These are phyloP conservation scores for Populus davidiana DNA, from an alignment of 345 rosid species.

Conservation along the genomic window DNA sequence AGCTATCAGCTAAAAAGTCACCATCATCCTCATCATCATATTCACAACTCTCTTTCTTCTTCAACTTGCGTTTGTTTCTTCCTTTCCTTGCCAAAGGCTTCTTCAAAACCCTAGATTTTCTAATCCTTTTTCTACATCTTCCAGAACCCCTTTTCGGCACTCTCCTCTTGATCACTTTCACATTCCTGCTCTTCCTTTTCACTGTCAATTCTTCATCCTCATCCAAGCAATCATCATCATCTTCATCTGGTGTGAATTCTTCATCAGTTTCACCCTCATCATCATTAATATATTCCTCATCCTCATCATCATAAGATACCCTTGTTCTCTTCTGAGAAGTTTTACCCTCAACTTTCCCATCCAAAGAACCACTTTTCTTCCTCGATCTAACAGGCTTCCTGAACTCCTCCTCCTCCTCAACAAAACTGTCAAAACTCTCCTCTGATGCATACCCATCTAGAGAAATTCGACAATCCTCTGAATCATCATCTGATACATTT, in stretches of 20 bases:
- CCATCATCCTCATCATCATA: constrained; percentile 41
- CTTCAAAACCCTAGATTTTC: constrained; percentile 38
- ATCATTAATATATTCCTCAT: constrained; percentile 44
- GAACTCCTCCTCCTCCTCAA: constrained; percentile 33
- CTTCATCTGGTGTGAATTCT: constrained; percentile 18
- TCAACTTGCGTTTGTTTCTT: constrained; percentile 36
- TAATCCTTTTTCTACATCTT: constrained; percentile 39
- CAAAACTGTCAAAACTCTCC: constrained; percentile 38
- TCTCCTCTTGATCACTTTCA: constrained; percentile 35
- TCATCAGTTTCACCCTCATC: constrained; percentile 51
- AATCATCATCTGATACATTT: constrained; percentile 57
- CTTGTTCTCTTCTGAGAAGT: constrained; percentile 27
- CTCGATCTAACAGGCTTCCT: constrained; percentile 42
- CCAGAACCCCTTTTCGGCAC: constrained; percentile 33
- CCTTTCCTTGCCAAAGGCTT: constrained; percentile 41
- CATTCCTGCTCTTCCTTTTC: constrained; percentile 32
- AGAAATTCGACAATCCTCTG: constrained; percentile 49
- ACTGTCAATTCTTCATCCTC: constrained; percentile 56
- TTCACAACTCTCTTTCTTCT: constrained; percentile 46
- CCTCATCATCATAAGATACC: constrained; percentile 22
- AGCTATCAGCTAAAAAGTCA: constrained; percentile 44
- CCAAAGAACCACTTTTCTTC: constrained; percentile 33
- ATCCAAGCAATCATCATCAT: constrained; percentile 52
- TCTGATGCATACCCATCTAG: constrained; percentile 54
- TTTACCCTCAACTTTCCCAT: constrained; percentile 12